Conservation (phyloP, 306 rosid genomes). For the Alnus rubra region DNA sequence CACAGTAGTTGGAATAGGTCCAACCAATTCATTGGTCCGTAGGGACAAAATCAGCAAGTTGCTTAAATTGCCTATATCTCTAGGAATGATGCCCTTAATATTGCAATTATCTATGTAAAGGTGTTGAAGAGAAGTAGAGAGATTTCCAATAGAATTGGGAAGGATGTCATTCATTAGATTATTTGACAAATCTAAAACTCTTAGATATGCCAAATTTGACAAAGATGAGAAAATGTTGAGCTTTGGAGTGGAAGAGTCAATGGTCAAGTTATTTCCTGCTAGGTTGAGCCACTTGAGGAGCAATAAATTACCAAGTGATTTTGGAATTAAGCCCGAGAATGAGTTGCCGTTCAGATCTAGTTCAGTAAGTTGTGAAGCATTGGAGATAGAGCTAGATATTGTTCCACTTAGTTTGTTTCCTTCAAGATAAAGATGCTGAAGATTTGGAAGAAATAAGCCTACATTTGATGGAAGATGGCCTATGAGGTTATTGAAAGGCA, state of each 20-base stretch:
- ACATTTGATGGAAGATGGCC: conserved; percentile 25
- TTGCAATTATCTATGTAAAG: not conserved
- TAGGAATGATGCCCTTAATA: conserved; percentile 12
- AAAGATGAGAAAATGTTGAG: not conserved
- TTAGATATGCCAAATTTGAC: not conserved
- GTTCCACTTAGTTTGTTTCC: conserved; percentile 2
- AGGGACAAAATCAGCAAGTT: not conserved
- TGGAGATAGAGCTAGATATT: conserved; percentile 21
- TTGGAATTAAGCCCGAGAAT: conserved; percentile 20
- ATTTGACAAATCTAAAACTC: not conserved
- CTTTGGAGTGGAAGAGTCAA: conserved; percentile 9
- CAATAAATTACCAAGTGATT: not conserved
- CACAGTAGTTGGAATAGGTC: not conserved
- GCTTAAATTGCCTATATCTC: conserved; percentile 1
- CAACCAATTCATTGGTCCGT: not conserved
- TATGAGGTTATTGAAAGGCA: not conserved
- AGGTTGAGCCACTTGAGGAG: conserved; percentile 8
- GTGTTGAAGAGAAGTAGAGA: not conserved
- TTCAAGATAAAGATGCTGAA: not conserved
- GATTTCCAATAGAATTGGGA: not conserved
- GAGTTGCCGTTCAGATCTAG: not conserved
- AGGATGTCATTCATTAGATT: not conserved
- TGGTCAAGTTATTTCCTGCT: not conserved
- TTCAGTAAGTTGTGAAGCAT: conserved; percentile 3
- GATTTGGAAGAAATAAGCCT: conserved; percentile 24